A percentile compares a stretch with the other conserved stretches of the same genome.
Evolutionary conservation across 306 rosid genomes (phyloP).

Genomic region (Vigna reflexopilosa): DNA sequence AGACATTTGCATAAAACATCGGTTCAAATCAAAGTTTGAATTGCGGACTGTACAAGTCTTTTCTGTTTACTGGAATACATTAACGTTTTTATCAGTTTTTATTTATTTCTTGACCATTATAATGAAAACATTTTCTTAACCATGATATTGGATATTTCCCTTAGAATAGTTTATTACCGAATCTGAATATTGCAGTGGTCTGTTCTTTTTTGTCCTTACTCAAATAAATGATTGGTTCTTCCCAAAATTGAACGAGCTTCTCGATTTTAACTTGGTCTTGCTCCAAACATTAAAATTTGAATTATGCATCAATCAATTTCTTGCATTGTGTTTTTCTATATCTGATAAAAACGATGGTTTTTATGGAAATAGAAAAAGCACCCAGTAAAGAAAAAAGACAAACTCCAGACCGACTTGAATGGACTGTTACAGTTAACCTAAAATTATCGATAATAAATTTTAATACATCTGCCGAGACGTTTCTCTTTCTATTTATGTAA

Average conservation of each 20-base stretch:
- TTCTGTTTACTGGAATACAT: slow-evolving; percentile 13
- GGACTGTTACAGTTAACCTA: background rate
- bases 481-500: background rate
- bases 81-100: background rate
- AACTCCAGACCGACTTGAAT: background rate
- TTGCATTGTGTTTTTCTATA: background rate
- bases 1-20: slow-evolving; percentile 9
- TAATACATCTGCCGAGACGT: background rate
- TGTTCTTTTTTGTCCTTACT: background rate
- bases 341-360: background rate
- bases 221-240: background rate
- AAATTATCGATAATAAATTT: background rate
- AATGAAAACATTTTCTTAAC: no score
- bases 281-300: background rate
- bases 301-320: background rate
- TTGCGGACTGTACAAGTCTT: slow-evolving; percentile 1
- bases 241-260: background rate
- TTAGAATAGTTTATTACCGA: no score
- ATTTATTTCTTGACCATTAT: slow-evolving; percentile 22
- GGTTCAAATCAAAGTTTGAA: slow-evolving; percentile 32
- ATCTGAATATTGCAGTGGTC: background rate
- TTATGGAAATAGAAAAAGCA: background rate
- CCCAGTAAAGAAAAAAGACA: background rate
- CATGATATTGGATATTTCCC: no score
- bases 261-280: background rate